These are phyloP conservation scores for Suhomyces emberorum DNA, from an alignment of 805 yeast species.

Conservation along the genomic window DNA sequence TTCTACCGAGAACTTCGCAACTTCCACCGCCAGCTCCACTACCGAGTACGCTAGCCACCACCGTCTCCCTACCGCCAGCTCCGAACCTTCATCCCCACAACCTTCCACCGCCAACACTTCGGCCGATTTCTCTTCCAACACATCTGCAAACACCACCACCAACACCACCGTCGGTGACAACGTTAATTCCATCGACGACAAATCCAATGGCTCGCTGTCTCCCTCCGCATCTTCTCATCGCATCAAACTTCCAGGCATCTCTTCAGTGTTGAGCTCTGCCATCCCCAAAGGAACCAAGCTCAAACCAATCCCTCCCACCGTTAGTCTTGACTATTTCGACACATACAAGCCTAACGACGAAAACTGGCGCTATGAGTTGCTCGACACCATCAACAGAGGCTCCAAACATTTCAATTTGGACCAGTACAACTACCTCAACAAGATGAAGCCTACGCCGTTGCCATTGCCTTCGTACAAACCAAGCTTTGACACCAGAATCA, in stretches of 20 bases:
- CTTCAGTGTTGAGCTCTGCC: conserved; percentile 28
- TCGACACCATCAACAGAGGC: conserved; percentile 30
- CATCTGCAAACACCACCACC: no score
- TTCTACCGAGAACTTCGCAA: not conserved
- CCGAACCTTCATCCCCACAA: not conserved
- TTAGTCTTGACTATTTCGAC: conserved; percentile 42
- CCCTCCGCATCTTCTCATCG: no score
- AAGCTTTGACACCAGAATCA: conserved; percentile 35
- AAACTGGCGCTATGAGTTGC: conserved; percentile 41
- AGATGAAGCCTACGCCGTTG: conserved; percentile 4
- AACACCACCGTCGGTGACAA: no score
- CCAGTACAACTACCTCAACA: conserved; percentile 28
- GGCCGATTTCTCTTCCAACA: no score
- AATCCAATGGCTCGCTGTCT: no score
- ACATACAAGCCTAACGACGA: conserved; percentile 45
- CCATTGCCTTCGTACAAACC: conserved; percentile 22
- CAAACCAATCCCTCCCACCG: conserved; percentile 39
- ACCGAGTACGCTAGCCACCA: not conserved
- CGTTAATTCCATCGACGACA: not conserved
- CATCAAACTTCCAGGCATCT: conserved; percentile 32
- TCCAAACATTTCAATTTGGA: conserved; percentile 22
- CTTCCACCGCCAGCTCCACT: not conserved
- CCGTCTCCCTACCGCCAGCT: not conserved
- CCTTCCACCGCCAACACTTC: no score
- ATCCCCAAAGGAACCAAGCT: conserved; percentile 18